Evolutionary conservation across 257 asterid genomes (phyloP).

Genomic region (Salvia miltiorrhiza): DNA sequence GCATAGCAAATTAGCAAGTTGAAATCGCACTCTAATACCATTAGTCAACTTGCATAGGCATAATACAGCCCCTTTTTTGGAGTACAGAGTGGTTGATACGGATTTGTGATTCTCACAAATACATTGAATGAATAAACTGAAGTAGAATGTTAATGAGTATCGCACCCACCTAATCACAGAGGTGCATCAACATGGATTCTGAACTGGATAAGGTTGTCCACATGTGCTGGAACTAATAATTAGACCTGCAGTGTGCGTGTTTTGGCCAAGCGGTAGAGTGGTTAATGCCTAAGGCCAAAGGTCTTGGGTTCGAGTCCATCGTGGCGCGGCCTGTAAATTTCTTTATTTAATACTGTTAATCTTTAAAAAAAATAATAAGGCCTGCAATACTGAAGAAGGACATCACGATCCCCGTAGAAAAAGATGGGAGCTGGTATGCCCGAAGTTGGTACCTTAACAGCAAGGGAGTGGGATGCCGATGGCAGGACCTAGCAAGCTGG

Average conservation of each 20-base stretch:
- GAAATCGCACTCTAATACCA: too few species aligned
- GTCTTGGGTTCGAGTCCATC: too few species aligned
- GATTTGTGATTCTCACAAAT: background rate
- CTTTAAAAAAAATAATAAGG: too few species aligned
- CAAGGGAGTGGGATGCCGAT: background rate
- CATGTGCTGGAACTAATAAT: background rate
- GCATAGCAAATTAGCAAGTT: too few species aligned
- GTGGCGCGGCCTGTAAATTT: too few species aligned
- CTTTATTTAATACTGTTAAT: too few species aligned
- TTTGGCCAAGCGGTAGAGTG: too few species aligned
- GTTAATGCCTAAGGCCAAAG: too few species aligned
- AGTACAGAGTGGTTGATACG: too few species aligned
- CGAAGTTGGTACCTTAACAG: background rate
- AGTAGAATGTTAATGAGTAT: background rate
- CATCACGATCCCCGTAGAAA: background rate
- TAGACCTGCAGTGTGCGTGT: too few species aligned
- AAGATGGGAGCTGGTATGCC: background rate
- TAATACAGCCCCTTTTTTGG: too few species aligned
- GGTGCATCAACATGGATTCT: background rate
- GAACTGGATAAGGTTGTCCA: background rate
- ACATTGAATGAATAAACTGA: slow-evolving; percentile 4
- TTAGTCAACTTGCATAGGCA: too few species aligned
- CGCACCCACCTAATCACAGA: background rate
- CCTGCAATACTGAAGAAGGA: background rate
- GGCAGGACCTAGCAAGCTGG: background rate